Percentiles rank a stretch among this genome's conserved stretches.
phyloP scores from a whole-genome alignment of 768 basidiomycete genomes.

The Phanerochaete carnosa region DNA sequence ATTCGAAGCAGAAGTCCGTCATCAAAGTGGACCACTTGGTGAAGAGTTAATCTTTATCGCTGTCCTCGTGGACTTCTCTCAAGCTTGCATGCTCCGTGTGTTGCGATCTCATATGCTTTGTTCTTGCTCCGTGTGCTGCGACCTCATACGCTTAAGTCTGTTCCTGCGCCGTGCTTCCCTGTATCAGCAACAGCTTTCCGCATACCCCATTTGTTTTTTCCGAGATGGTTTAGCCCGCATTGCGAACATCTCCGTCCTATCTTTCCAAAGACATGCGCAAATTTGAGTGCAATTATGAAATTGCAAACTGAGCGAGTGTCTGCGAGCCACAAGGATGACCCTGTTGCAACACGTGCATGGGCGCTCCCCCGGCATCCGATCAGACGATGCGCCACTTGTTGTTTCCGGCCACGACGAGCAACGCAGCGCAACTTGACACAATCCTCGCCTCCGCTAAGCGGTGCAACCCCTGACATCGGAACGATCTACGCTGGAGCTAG shows the following conservation, averaged over 20 bases:
- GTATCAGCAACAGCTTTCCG: not conserved
- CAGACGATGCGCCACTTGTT: not conserved
- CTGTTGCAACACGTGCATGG: not conserved
- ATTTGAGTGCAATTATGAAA: too few relatives aligned
- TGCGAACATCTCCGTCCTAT: not conserved
- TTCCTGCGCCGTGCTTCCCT: not conserved
- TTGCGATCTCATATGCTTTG: not conserved
- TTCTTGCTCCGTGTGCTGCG: not conserved
- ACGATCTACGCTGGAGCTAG: not conserved
- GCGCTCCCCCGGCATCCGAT: not conserved
- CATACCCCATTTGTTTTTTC: not conserved
- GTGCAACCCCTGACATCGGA: not conserved
- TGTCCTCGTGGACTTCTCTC: not conserved
- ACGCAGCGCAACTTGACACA: not conserved
- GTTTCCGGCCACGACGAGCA: not conserved
- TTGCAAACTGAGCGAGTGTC: too few relatives aligned
- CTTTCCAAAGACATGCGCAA: too few relatives aligned
- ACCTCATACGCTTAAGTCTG: not conserved
- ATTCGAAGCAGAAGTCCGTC: slow-evolving; percentile 69
- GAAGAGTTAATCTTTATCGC: slow-evolving; percentile 33
- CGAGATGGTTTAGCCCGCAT: not conserved
- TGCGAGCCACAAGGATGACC: too few relatives aligned
- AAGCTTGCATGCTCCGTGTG: not conserved
- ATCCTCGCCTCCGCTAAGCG: not conserved
- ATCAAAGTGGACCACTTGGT: slow-evolving; percentile 64